A percentile compares a stretch with the other conserved stretches of the same genome.
These are phyloP conservation scores for Xeromyces bisporus DNA, from an alignment of 495 filamentous ascomycete species.

Conservation along the genomic window DNA sequence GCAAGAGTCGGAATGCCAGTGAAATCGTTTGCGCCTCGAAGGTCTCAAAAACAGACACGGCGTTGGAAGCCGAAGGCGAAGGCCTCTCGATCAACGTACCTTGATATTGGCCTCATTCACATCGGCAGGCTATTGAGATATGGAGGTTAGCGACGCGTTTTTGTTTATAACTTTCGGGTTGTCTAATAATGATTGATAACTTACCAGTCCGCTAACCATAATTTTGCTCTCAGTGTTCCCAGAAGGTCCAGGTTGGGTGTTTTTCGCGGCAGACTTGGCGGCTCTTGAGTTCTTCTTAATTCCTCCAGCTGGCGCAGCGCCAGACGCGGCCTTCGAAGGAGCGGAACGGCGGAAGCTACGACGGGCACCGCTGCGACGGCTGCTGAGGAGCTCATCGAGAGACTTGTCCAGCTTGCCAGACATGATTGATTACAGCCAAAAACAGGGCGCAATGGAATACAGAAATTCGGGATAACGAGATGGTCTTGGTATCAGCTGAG, in stretches of 20 bases:
- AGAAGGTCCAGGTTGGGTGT: slow-evolving; percentile 43
- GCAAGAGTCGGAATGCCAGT: slow-evolving; percentile 17
- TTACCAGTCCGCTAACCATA: slow-evolving; percentile 92
- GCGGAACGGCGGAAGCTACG: slow-evolving; percentile 36
- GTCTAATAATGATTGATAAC: slow-evolving; percentile 14
- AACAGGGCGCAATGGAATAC: no score
- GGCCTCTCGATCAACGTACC: slow-evolving; percentile 82
- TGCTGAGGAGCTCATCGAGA: slow-evolving; percentile 87
- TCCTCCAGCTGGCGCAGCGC: slow-evolving; percentile 61
- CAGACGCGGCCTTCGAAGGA: slow-evolving; percentile 31
- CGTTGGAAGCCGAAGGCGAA: slow-evolving; percentile 38
- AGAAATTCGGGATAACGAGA: not conserved
- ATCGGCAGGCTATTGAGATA: slow-evolving; percentile 66
- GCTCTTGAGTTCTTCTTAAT: slow-evolving; percentile 63
- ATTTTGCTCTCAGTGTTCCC: slow-evolving; percentile 70
- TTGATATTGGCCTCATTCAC: slow-evolving; percentile 91
- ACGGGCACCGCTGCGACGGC: slow-evolving; percentile 41
- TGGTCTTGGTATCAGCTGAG: not conserved
- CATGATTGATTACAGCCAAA: no score
- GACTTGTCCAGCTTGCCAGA: slow-evolving; percentile 88
- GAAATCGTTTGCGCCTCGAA: slow-evolving; percentile 25
- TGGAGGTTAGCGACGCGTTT: slow-evolving; percentile 32
- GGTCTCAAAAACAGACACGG: slow-evolving; percentile 30
- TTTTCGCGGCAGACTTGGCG: slow-evolving; percentile 44
- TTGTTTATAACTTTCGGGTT: not conserved